These are phyloP conservation scores for Phytophthora brassicae DNA, from an alignment of 352 stramenopile species.

Conservation along the genomic window DNA sequence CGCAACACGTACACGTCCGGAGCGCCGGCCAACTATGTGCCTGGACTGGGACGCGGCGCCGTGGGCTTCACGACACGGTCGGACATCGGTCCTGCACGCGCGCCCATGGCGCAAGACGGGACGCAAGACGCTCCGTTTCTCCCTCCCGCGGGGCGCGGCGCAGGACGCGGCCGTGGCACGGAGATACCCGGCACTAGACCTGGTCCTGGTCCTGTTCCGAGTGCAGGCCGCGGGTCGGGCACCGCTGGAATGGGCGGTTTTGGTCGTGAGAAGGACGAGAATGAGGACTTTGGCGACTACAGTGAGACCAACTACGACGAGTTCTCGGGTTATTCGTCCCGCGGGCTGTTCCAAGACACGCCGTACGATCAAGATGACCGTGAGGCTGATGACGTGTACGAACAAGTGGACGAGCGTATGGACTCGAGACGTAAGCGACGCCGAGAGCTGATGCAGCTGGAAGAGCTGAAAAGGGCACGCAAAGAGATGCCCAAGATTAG, in stretches of 20 bases:
- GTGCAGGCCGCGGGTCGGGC: slow-evolving; percentile 69
- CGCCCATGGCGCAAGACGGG: slow-evolving; percentile 60
- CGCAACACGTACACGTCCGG: slow-evolving; percentile 86
- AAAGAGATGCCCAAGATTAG: slow-evolving; percentile 93
- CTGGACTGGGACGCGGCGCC: slow-evolving; percentile 94
- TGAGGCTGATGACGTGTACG: slow-evolving; percentile 96
- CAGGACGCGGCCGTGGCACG: slow-evolving; percentile 59
- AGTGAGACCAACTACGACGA: slow-evolving; percentile 93
- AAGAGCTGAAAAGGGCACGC: slow-evolving; percentile 86
- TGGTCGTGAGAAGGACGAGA: slow-evolving; percentile 82
- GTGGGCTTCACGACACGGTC: slow-evolving; percentile 97
- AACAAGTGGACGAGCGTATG: slow-evolving; percentile 96
- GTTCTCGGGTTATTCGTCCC: slow-evolving; percentile 88
- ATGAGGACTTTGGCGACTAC: slow-evolving; percentile 88
- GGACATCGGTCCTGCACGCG: slow-evolving; percentile 93
- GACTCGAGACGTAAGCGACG: slow-evolving; percentile 89
- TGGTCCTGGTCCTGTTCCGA: slow-evolving; percentile 10
- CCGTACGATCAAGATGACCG: slow-evolving; percentile 97
- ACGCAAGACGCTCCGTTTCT: slow-evolving; percentile 68
- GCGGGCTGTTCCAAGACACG: slow-evolving; percentile 88
- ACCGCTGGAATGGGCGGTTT: slow-evolving; percentile 85
- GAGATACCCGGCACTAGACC: slow-evolving; percentile 14
- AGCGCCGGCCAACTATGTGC: slow-evolving; percentile 95
- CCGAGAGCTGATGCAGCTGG: slow-evolving; percentile 78
- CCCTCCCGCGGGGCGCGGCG: too few species aligned